Base-by-base conservation (phyloP, 2,329 filamentous ascomycete genomes). In the Phaeosphaeriaceae sp. region DNA sequence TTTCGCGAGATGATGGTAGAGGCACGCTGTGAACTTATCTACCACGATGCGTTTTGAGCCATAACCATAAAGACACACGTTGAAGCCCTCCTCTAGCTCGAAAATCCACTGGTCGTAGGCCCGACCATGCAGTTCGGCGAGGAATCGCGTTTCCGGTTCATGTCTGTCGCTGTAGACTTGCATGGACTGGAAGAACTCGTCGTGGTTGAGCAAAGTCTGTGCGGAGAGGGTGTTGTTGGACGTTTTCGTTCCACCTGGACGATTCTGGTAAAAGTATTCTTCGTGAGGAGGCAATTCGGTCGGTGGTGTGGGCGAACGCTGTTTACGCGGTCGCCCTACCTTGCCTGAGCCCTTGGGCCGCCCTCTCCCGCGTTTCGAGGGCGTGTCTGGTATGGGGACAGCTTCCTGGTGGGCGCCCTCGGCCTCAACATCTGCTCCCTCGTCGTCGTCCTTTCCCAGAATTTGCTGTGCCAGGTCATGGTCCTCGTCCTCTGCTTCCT, bases 41-140 rank as follows among this genome's bases (percentile, higher is more conserved):
- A 94, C 82, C 1, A 98, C 85, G 2, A 82, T 80, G 33, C 91
- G 85, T 78, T 99, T 99, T 2, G 93, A 96, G 0, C 95, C 95
- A 74, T 92, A 96, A 27, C 95, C 95, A 74, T 96, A 97, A 45
- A 71, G 56, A 73, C 95, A 97, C 51, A 98, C 82, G 70, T 91
- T 93, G 81, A 97, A 98, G 21, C 89, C 88, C 74, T 97, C 88
- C 5, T 88, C 84, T 17, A 98, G 85, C 80, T 99, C 95, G 74
- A 98, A 97, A 0, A 85, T 81, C 95, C 95, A 99, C 74, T 98
- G 95, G 1, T 89, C 86, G 74, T 97, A 98, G 0, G 91, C 92
- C 60, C 90, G 87, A 46, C 87, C 82, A 73, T 98, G 94, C 21
- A 97, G 79, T 7, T 87, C 85, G 65, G 91, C 84, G 24, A 99